Percentiles rank a stretch among this genome's conserved stretches.
Evolutionary conservation across 148 eudicot species (phyloP).

Genomic region (Polygonum maritimum): DNA sequence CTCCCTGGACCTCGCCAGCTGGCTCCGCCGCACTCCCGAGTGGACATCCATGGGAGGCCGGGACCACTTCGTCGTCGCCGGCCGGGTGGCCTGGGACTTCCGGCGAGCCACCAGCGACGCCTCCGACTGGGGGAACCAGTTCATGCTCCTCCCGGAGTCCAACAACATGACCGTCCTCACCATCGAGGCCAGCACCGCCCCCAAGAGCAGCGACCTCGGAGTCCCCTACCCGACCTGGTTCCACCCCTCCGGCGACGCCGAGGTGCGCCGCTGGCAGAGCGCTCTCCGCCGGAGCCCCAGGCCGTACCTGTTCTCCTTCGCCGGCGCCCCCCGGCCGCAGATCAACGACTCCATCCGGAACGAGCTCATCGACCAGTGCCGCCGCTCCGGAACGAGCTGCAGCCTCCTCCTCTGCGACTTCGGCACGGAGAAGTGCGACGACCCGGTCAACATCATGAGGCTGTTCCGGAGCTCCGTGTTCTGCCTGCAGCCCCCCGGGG

Average conservation of each 20-base stretch:
- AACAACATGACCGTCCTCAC: conserved; percentile 53
- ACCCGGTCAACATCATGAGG: conserved; percentile 71
- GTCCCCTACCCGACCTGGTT: conserved; percentile 80
- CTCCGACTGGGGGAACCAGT: conserved; percentile 51
- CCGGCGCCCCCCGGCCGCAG: conserved; percentile 85
- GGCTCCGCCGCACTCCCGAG: conserved; percentile 44
- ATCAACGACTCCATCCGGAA: conserved; percentile 66
- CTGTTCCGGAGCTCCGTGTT: conserved; percentile 88
- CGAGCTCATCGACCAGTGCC: conserved; percentile 69
- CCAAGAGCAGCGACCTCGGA: conserved; percentile 52
- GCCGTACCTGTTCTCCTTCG: conserved; percentile 63
- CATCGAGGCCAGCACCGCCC: conserved; percentile 63
- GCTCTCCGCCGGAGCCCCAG: conserved; percentile 30
- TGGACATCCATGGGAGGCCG: conserved; percentile 46
- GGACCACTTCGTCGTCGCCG: conserved; percentile 69
- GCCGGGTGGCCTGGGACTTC: conserved; percentile 83
- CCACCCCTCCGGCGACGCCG: conserved; percentile 57
- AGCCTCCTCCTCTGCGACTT: conserved; percentile 63
- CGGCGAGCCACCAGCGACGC: conserved; percentile 29
- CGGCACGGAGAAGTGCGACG: conserved; percentile 67
- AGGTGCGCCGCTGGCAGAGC: conserved; percentile 48
- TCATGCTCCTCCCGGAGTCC: conserved; percentile 45
- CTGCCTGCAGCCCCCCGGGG: conserved; percentile 91
- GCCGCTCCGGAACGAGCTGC: conserved; percentile 24
- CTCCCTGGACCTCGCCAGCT: conserved; percentile 32